phyloP scores from a whole-genome alignment of 208 protist genomes.

The Spongospora subterranea region DNA sequence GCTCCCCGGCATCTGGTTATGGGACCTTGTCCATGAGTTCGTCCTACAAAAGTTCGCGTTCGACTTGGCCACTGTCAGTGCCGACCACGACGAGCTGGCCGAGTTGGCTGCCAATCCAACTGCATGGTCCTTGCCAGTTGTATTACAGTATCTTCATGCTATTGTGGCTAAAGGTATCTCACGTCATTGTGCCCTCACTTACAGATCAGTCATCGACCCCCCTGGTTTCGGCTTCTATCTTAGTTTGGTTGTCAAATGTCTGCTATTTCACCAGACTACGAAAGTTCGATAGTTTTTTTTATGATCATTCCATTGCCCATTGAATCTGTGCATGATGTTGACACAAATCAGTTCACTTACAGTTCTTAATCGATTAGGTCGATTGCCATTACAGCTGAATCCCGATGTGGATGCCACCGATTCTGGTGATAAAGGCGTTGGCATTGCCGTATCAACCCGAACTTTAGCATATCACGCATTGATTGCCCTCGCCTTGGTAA shows the following conservation, averaged over 20 bases:
- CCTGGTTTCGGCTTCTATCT: no score
- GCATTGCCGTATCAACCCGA: background rate
- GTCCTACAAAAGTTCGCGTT: constrained; percentile 56
- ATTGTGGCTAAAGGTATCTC: background rate
- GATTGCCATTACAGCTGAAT: constrained; percentile 29
- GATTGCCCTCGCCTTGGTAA: background rate
- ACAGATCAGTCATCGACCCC: no score
- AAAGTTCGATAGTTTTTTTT: no score
- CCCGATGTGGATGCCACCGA: background rate
- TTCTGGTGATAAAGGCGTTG: constrained; percentile 30
- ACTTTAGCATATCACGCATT: background rate
- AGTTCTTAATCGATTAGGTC: background rate
- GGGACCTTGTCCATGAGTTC: constrained; percentile 50
- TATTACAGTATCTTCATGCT: constrained; percentile 45
- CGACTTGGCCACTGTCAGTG: background rate
- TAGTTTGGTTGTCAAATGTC: no score
- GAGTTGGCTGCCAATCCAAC: background rate
- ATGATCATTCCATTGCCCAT: no score
- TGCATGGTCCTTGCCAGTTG: background rate
- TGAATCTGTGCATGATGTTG: background rate
- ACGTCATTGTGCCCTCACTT: no score
- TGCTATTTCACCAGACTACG: no score
- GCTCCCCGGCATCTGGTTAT: background rate
- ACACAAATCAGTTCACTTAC: background rate
- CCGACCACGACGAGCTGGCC: background rate